These are phyloP conservation scores for Talaromyces adpressus DNA, from an alignment of 495 filamentous ascomycete species.

Conservation along the genomic window DNA sequence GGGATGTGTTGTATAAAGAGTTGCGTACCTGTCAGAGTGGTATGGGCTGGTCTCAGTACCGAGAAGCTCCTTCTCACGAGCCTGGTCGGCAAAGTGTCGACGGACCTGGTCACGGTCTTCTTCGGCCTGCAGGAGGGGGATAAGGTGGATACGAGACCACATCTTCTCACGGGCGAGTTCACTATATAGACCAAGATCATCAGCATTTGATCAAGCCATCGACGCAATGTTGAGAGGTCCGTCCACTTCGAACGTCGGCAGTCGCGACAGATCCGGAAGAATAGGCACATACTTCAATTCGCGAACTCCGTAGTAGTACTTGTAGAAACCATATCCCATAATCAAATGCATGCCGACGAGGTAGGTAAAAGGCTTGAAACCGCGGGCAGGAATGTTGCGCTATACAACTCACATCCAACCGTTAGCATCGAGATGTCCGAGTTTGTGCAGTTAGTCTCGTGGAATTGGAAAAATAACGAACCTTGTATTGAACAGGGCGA, in stretches of 20 bases:
- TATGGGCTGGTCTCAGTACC: slow-evolving; percentile 76
- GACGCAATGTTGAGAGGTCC: slow-evolving; percentile 2
- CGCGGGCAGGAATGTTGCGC: slow-evolving; percentile 88
- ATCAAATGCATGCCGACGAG: slow-evolving; percentile 64
- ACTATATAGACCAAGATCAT: slow-evolving; percentile 33
- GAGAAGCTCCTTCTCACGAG: slow-evolving; percentile 80
- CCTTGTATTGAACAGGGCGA: slow-evolving; percentile 92
- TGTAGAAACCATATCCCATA: slow-evolving; percentile 87
- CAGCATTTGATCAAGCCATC: not conserved
- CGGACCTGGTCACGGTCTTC: slow-evolving; percentile 92
- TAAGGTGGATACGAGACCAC: slow-evolving; percentile 90
- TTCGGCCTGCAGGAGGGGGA: slow-evolving; percentile 88
- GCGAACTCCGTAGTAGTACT: slow-evolving; percentile 65
- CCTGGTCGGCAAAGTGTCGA: slow-evolving; percentile 75
- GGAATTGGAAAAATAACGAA: slow-evolving; percentile 27
- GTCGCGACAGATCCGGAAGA: slow-evolving; percentile 6
- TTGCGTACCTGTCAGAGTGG: slow-evolving; percentile 74
- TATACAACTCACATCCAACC: slow-evolving; percentile 22
- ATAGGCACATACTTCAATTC: slow-evolving; percentile 70
- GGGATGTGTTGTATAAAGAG: not conserved
- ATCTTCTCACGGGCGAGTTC: slow-evolving; percentile 95
- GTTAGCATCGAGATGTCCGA: not conserved
- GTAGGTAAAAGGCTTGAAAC: slow-evolving; percentile 76
- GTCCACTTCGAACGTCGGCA: not conserved
- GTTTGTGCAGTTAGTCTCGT: not conserved